Conservation (phyloP, 345 rosid species). For the Gynandropsis gynandra region DNA sequence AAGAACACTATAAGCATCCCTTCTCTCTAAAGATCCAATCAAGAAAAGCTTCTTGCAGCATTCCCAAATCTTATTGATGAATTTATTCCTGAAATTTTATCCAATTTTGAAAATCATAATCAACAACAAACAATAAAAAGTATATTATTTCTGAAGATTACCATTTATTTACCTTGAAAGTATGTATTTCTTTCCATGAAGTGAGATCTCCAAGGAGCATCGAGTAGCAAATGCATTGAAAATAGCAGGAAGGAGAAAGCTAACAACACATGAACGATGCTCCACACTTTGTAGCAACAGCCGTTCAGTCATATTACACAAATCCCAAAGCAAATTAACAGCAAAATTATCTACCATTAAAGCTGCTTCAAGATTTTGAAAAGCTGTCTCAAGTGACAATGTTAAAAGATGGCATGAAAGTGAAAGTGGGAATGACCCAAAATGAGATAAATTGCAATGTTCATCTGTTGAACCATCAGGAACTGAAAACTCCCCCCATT, state of each 20-base stretch:
- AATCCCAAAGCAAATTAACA: conserved; percentile 54
- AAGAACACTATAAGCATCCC: conserved; percentile 75
- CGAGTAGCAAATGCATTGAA: conserved; percentile 50
- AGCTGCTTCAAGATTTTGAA: conserved; percentile 32
- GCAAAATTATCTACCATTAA: conserved; percentile 36
- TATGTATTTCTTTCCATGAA: conserved; percentile 28
- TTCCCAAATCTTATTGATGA: conserved; percentile 61
- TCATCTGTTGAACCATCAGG: conserved; percentile 26
- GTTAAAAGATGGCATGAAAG: conserved; percentile 59
- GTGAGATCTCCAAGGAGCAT: conserved; percentile 32
- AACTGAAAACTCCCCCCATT: conserved; percentile 32
- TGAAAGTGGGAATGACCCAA: conserved; percentile 45
- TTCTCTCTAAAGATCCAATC: conserved; percentile 72
- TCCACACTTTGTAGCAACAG: conserved; percentile 59
- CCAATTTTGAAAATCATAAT: conserved; percentile 2
- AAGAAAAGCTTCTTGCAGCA: conserved; percentile 74
- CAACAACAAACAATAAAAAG: not conserved
- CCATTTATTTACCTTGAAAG: conserved; percentile 53
- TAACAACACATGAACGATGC: conserved; percentile 68
- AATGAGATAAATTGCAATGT: conserved; percentile 25
- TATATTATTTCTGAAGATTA: conserved; percentile 8
- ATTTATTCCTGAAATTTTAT: conserved; percentile 49
- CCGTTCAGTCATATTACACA: conserved; percentile 54
- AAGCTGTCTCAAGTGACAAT: conserved; percentile 47
- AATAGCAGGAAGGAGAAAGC: conserved; percentile 61